Conservation (phyloP, 371 early-diverging fungal genomes). For the Dinochytrium kinnereticum region DNA sequence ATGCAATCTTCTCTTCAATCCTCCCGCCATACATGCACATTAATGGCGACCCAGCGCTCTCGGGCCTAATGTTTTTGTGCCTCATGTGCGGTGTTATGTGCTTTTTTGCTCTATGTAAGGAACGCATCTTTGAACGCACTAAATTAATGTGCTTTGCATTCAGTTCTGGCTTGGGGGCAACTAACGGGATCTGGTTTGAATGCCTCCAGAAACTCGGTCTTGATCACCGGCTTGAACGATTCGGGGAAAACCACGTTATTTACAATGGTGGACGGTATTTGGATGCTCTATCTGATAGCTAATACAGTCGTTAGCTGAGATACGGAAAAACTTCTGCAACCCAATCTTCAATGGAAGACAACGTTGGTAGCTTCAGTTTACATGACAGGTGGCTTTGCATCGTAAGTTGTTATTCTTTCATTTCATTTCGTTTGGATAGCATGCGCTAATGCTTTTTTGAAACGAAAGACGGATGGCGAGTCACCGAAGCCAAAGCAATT, state of each 20-base stretch:
- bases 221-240: constrained; percentile 64
- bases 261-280: constrained; percentile 48
- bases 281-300: constrained; percentile 18
- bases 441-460: not conserved
- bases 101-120: not conserved
- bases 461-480: not conserved
- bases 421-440: not conserved
- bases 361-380: constrained; percentile 60
- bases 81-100: not conserved
- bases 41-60: not conserved
- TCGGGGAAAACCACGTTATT: constrained; percentile 71
- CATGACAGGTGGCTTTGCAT: constrained; percentile 42
- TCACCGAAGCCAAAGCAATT: not conserved
- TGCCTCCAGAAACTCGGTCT: constrained; percentile 21
- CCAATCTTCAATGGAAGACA: constrained; percentile 77
- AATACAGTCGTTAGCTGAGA: constrained; percentile 53
- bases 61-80: not conserved
- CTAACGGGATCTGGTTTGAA: not conserved
- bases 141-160: not conserved
- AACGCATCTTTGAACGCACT: not conserved
- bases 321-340: constrained; percentile 59
- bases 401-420: not conserved
- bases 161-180: constrained; percentile 1
- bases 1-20: not conserved
- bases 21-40: constrained; percentile 4